phyloP scores from a whole-genome alignment of 495 filamentous ascomycete genomes.

The Xylaria scruposa region DNA sequence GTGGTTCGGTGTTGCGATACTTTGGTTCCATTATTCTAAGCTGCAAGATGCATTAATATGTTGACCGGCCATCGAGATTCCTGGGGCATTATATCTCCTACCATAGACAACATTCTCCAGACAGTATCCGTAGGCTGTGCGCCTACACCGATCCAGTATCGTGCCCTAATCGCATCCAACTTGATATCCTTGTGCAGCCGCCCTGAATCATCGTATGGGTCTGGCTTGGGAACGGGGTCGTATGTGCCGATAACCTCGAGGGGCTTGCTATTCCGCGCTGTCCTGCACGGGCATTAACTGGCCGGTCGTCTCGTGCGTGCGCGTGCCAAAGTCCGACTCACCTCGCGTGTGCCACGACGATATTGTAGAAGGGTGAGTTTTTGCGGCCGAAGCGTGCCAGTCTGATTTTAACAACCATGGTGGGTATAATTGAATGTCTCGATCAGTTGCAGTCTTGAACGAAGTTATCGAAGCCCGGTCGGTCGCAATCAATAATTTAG shows the following conservation, averaged over 20 bases:
- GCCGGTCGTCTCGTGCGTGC: constrained; percentile 3
- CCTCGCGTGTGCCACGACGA: constrained; percentile 95
- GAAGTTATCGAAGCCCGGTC: background rate
- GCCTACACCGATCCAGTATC: constrained; percentile 97
- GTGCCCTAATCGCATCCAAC: constrained; percentile 78
- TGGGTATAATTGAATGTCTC: constrained; percentile 29
- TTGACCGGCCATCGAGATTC: background rate
- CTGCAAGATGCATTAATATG: constrained; percentile 25
- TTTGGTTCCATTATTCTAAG: constrained; percentile 41
- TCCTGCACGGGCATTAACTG: constrained; percentile 48
- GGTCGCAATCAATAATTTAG: constrained; percentile 35
- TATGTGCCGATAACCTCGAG: constrained; percentile 96
- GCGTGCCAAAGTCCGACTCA: constrained; percentile 54
- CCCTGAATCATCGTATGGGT: constrained; percentile 69
- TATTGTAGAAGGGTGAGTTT: constrained; percentile 91
- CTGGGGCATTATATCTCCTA: constrained; percentile 48
- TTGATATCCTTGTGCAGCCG: constrained; percentile 86
- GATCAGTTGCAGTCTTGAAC: background rate
- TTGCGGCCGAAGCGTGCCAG: constrained; percentile 91
- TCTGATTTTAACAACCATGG: constrained; percentile 92
- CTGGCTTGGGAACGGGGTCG: constrained; percentile 82
- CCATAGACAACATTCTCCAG: constrained; percentile 87
- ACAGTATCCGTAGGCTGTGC: constrained; percentile 90
- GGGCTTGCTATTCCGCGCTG: constrained; percentile 83
- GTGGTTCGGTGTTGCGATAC: constrained; percentile 38